Percentiles rank a stretch among this genome's conserved stretches.
These are phyloP conservation scores for Termitomyces sp. DNA, from an alignment of 768 basidiomycete species.

Conservation along the genomic window DNA sequence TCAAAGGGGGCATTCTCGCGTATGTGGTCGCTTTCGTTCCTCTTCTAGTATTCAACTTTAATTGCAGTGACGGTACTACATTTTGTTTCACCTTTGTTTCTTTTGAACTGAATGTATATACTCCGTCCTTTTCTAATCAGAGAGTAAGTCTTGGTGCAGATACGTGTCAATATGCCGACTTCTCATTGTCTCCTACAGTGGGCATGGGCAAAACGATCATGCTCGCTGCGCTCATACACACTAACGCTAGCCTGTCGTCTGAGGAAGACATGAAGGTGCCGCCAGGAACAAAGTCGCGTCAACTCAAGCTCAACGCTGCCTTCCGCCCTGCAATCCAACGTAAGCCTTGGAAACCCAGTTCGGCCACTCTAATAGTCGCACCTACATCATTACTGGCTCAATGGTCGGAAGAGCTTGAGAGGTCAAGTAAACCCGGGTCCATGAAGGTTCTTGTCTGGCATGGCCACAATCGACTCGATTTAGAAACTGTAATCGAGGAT, in stretches of 20 bases:
- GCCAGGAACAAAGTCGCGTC: slow-evolving; percentile 37
- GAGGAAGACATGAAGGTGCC: slow-evolving; percentile 29
- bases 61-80: slow-evolving; percentile 11
- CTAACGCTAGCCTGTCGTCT: slow-evolving; percentile 61
- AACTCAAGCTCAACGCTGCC: slow-evolving; percentile 55
- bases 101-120: neutral
- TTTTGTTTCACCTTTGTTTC: neutral
- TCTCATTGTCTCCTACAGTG: slow-evolving; percentile 42
- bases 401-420: slow-evolving; percentile 88
- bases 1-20: slow-evolving; percentile 88
- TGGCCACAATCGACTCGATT: slow-evolving; percentile 75
- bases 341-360: slow-evolving; percentile 26
- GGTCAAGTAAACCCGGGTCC: slow-evolving; percentile 70
- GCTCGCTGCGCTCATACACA: slow-evolving; percentile 86
- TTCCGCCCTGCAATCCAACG: slow-evolving; percentile 44
- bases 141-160: slow-evolving; percentile 12
- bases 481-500: slow-evolving; percentile 52
- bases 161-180: neutral
- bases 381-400: slow-evolving; percentile 89
- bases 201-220: slow-evolving; percentile 97
- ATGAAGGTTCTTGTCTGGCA: slow-evolving; percentile 77
- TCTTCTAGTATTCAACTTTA: neutral
- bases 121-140: slow-evolving; percentile 4
- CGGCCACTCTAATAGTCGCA: slow-evolving; percentile 85
- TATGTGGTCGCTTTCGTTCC: slow-evolving; percentile 30